These are phyloP conservation scores for Cladobotryum mycophilum DNA, from an alignment of 2,329 filamentous ascomycete species.

Conservation along the genomic window DNA sequence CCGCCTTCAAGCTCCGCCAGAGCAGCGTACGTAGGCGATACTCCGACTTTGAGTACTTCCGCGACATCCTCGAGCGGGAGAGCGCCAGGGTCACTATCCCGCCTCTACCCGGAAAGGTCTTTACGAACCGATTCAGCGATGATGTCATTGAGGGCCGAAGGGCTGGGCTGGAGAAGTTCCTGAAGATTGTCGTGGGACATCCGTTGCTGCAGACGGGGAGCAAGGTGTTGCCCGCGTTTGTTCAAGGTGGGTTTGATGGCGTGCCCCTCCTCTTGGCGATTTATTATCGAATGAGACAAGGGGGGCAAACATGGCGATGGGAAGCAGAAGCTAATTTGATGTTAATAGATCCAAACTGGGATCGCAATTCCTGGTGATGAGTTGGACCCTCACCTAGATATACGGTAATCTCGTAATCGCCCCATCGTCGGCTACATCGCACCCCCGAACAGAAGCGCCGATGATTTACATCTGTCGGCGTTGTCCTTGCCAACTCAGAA, in stretches of 20 bases:
- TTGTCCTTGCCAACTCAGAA: too few relatives aligned
- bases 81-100: conserved; percentile 91
- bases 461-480: too few relatives aligned
- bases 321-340: conserved; percentile 1
- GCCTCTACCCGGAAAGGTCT: conserved; percentile 92
- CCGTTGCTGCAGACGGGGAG: conserved; percentile 94
- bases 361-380: conserved; percentile 79
- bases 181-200: conserved; percentile 96
- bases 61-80: conserved; percentile 95
- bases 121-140: conserved; percentile 96
- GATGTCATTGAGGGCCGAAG: conserved; percentile 94
- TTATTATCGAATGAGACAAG: neutral
- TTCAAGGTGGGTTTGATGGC: conserved; percentile 63
- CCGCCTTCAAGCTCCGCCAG: conserved; percentile 92
- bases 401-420: neutral
- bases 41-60: conserved; percentile 97
- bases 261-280: neutral
- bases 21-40: conserved; percentile 87
- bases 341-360: conserved; percentile 79
- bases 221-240: conserved; percentile 92
- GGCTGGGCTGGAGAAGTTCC: conserved; percentile 86
- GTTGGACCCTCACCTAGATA: neutral
- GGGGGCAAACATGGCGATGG: too few relatives aligned
- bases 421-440: neutral
- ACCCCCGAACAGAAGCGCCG: too few relatives aligned